A percentile compares a stretch with the other conserved stretches of the same genome.
phyloP scores from a whole-genome alignment of 208 protist species.

The Leishmania arabica region DNA sequence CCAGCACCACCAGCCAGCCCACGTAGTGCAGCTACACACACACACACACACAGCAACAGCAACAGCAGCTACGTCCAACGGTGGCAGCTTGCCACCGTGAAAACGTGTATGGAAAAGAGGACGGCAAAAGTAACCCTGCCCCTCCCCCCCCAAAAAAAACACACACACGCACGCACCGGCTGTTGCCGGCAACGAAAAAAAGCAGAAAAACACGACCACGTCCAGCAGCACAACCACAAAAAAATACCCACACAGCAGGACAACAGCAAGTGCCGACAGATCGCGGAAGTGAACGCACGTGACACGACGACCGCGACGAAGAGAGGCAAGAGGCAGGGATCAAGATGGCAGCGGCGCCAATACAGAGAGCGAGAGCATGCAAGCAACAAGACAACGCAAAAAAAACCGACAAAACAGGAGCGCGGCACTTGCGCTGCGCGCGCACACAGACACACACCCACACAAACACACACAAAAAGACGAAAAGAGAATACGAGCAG shows the following conservation, averaged over 20 bases:
- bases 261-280: background rate
- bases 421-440: background rate
- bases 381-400: too few species aligned
- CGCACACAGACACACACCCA: background rate
- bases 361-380: background rate
- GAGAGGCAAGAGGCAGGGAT: background rate
- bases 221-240: background rate
- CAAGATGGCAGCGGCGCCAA: background rate
- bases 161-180: background rate
- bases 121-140: background rate
- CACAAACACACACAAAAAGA: background rate
- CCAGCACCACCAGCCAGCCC: too few species aligned
- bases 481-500: too few species aligned
- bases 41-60: background rate
- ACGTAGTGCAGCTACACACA: background rate
- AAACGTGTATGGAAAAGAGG: background rate
- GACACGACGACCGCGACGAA: background rate
- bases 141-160: background rate
- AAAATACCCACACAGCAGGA: background rate
- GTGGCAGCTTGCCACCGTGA: conserved; percentile 1
- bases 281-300: background rate
- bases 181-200: too few species aligned
- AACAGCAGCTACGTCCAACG: background rate
- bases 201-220: background rate
- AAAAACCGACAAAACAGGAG: too few species aligned